Evolutionary conservation across 2,329 filamentous ascomycete species (phyloP), one percentile per base, ranked within the genome.

Genomic region (Pseudogymnoascus sp.): DNA sequence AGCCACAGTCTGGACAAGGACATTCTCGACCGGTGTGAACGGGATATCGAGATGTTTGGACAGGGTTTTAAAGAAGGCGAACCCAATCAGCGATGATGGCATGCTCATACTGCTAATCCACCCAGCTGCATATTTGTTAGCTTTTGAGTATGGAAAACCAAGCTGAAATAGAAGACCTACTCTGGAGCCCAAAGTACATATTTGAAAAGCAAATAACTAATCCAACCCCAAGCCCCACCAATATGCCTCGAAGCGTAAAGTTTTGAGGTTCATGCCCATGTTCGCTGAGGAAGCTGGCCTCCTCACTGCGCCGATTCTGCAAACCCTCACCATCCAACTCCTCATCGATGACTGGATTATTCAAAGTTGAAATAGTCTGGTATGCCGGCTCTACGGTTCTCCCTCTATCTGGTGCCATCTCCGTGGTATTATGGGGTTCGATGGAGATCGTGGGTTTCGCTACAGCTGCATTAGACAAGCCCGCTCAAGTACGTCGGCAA

Each of bases 131-230:
- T n/a, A 95, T 77, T 97, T 8, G 35, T 63, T 42, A 64, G 63
- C 25, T 23, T 18, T 23, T 16, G 18, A 42, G 16, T 14, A 18
- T 31, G 18, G 33, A 10, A 31, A 2, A 60, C 64, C 18, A 67
- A 64, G 66, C 53, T 64, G 64, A 44, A 65, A 67, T 84, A 47
- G 84, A 79, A 80, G 80, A 83, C 66, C 80, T 79, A 28, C 91
- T 95, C 77, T 96, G 94, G 33, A 99, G 80, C n/a, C 94, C 94
- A 74, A 99, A 99, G 75, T 97, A 99, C 80, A 95, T 97, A 73
- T 99, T 99, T 61, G 91, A 95, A 74, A 96, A 96, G 73, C 90
- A 94, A 71, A 97, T 96, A 63, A 97, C 80, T 4, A 94, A 84
- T 42, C 94, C 94, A 66, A 99, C 94, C 3, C 84, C 78, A 5